Evolutionary conservation across 371 early-diverging fungal species (phyloP).

Genomic region (Zopfochytrium polystomum): DNA sequence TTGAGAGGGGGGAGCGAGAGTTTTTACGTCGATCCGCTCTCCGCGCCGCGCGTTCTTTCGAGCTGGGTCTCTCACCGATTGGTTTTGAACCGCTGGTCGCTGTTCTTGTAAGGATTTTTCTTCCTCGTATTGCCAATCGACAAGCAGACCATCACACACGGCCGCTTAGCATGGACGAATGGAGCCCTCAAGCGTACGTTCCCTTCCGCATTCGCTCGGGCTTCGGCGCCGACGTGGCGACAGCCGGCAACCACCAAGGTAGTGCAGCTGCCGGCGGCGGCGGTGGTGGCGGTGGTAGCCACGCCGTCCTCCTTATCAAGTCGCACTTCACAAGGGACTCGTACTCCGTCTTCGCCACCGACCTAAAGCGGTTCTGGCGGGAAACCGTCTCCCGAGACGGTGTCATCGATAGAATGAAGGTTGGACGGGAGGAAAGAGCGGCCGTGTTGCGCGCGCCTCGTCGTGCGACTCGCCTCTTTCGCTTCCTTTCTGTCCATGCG

Average conservation of each 20-base stretch:
- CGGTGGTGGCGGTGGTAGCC: neutral
- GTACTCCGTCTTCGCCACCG: constrained; percentile 5
- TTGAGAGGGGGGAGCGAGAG: no score
- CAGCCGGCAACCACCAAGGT: neutral
- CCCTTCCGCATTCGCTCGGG: neutral
- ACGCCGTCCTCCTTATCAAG: neutral
- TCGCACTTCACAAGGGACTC: neutral
- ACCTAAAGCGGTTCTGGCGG: neutral
- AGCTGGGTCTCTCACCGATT: no score
- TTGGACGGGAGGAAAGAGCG: neutral
- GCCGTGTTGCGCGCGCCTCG: no score
- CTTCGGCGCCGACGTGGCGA: neutral
- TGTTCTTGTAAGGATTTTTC: no score
- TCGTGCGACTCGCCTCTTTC: neutral
- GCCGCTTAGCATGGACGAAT: neutral
- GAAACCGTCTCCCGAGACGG: neutral
- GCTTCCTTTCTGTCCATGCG: neutral
- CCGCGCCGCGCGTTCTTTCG: no score
- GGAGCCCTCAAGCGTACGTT: neutral
- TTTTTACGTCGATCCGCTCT: no score
- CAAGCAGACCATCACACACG: no score
- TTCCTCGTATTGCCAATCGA: no score
- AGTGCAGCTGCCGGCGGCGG: neutral
- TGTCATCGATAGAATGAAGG: constrained; percentile 1
- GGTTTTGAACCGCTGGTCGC: no score